Conservation (phyloP, 345 rosid species). For the Salix koriyanagi region DNA sequence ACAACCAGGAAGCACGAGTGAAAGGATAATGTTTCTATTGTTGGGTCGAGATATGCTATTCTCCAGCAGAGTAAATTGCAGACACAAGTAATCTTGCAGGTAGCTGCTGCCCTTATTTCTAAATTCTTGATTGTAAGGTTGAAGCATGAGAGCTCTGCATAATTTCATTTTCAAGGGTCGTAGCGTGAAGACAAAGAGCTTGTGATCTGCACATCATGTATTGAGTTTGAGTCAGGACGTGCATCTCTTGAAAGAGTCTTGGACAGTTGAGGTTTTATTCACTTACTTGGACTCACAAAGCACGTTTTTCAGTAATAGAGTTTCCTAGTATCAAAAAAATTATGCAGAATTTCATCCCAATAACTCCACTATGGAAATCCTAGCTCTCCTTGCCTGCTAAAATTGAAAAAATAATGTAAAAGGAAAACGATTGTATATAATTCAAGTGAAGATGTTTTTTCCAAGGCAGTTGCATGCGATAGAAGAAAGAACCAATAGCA, state of each 20-base stretch:
- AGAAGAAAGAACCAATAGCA: not conserved
- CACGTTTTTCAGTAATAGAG: too few relatives aligned
- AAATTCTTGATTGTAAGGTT: not conserved
- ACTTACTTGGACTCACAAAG: accelerated
- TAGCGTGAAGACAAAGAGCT: accelerated
- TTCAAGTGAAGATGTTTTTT: not conserved
- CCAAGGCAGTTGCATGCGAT: not conserved
- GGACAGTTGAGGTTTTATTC: too few relatives aligned
- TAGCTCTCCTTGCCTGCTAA: not conserved
- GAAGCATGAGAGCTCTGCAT: not conserved
- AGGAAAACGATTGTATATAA: not conserved
- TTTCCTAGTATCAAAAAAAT: too few relatives aligned
- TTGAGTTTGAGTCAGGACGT: too few relatives aligned
- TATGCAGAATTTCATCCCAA: not conserved
- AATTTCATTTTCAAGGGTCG: too few relatives aligned
- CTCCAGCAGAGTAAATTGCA: too few relatives aligned
- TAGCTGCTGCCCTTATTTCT: too few relatives aligned
- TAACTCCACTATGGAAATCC: not conserved
- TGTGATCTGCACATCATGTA: accelerated
- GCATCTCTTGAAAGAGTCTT: accelerated
- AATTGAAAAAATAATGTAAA: not conserved
- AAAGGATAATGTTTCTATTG: too few relatives aligned
- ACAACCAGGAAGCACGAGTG: not conserved
- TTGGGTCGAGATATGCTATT: too few relatives aligned
- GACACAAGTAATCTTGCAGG: too few relatives aligned